Percentiles rank a stretch among this genome's conserved stretches.
Conservation (phyloP, 106 monocot genomes). For the Posidonia australis region DNA sequence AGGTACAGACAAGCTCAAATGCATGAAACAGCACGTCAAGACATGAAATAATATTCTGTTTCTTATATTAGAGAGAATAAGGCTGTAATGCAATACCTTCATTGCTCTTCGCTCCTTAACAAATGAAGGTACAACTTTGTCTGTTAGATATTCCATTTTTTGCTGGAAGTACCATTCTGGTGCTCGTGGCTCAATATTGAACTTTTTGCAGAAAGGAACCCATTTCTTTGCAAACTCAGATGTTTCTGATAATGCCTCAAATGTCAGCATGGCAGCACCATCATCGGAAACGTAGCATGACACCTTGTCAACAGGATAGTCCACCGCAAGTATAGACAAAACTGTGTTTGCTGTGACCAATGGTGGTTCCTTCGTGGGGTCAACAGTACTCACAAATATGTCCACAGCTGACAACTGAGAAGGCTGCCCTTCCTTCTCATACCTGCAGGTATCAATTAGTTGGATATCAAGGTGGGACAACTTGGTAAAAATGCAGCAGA, state of each 20-base stretch:
- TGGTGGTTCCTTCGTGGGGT: slow-evolving; percentile 71
- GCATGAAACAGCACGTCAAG: neutral
- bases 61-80: neutral
- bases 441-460: slow-evolving; percentile 20
- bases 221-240: slow-evolving; percentile 20
- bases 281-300: slow-evolving; percentile 50
- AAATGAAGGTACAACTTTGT: slow-evolving; percentile 18
- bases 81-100: slow-evolving; percentile 9
- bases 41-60: too few relatives aligned
- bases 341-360: slow-evolving; percentile 74
- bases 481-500: neutral
- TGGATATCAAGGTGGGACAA: neutral
- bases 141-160: slow-evolving; percentile 20
- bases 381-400: slow-evolving; percentile 69
- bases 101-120: slow-evolving; percentile 15
- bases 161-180: slow-evolving; percentile 23
- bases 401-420: slow-evolving; percentile 48
- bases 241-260: slow-evolving; percentile 21
- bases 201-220: slow-evolving; percentile 24
- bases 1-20: neutral
- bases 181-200: slow-evolving; percentile 17
- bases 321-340: slow-evolving; percentile 65
- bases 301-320: slow-evolving; percentile 67
- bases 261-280: slow-evolving; percentile 23
- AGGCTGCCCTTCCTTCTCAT: slow-evolving; percentile 64